Conservation (phyloP, 1,284 basidiomycete species). For the Cryptococcus maquisensis region DNA sequence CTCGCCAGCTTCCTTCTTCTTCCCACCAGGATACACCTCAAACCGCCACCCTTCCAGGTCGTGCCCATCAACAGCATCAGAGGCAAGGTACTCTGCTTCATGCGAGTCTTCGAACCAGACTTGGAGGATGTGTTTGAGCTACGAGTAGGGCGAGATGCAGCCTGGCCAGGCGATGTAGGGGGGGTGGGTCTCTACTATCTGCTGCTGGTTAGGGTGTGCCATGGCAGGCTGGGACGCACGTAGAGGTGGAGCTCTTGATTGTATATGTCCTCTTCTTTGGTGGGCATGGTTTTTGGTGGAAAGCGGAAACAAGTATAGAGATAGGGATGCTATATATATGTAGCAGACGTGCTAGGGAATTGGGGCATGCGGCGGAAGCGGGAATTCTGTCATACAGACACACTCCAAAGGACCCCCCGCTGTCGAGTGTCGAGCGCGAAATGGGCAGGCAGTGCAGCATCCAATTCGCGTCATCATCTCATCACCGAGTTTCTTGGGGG, state of each 20-base stretch:
- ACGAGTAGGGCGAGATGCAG: slow-evolving; percentile 4
- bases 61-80: background rate
- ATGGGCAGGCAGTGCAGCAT: no score
- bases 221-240: background rate
- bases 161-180: slow-evolving; percentile 2
- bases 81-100: background rate
- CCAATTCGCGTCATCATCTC: no score
- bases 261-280: background rate
- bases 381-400: no score
- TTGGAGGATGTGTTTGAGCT: slow-evolving; percentile 2
- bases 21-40: background rate
- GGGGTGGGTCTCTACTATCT: no score
- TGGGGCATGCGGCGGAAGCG: no score
- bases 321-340: no score
- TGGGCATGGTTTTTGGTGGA: background rate
- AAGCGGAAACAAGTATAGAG: no score
- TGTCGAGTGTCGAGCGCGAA: no score
- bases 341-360: no score
- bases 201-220: no score
- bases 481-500: no score
- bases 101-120: slow-evolving; percentile 2
- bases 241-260: background rate
- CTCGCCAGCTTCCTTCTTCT: background rate
- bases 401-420: no score
- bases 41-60: background rate